Conservation (phyloP, 1,284 basidiomycete species). For the Papiliotrema fonsecae region DNA sequence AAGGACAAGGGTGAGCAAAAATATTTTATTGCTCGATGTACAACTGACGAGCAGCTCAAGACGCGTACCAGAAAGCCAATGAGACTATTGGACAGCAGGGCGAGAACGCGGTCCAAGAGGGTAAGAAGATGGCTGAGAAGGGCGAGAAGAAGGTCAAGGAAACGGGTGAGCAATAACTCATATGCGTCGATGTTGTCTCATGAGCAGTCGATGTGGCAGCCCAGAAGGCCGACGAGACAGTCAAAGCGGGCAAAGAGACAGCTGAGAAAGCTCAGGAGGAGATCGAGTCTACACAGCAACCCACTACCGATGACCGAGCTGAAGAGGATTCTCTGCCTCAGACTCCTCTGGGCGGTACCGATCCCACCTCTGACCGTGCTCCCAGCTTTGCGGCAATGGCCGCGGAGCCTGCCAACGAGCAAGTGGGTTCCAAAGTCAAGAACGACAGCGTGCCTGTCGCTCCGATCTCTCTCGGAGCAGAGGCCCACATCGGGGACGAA, state of each 20-base stretch:
- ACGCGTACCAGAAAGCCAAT: background rate
- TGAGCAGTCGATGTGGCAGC: slow-evolving; percentile 2
- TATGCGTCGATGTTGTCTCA: slow-evolving; percentile 5
- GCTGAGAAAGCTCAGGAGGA: slow-evolving; percentile 9
- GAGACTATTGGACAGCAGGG: background rate
- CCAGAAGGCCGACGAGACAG: slow-evolving; percentile 5
- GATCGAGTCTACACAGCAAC: background rate
- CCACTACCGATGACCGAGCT: background rate
- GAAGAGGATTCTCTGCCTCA: slow-evolving; percentile 1
- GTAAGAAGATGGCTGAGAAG: slow-evolving; percentile 8
- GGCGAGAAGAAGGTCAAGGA: slow-evolving; percentile 12
- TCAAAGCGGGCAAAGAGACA: background rate
- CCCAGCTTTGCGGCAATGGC: slow-evolving; percentile 21
- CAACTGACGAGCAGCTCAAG: background rate
- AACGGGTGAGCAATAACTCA: too few species aligned
- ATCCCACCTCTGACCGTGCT: slow-evolving; percentile 17
- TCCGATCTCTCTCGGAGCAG: too few species aligned
- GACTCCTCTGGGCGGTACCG: slow-evolving; percentile 21
- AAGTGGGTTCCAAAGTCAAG: too few species aligned
- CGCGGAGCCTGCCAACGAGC: background rate
- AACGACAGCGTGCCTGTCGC: too few species aligned
- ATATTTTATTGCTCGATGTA: too few species aligned
- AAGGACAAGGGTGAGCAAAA: background rate
- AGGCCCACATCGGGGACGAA: too few species aligned
- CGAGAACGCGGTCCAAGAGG: slow-evolving; percentile 1